Evolutionary conservation across 805 yeast genomes (phyloP), one percentile per base, ranked within the genome.

Genomic region (Nakazawaea ambrosiae): DNA sequence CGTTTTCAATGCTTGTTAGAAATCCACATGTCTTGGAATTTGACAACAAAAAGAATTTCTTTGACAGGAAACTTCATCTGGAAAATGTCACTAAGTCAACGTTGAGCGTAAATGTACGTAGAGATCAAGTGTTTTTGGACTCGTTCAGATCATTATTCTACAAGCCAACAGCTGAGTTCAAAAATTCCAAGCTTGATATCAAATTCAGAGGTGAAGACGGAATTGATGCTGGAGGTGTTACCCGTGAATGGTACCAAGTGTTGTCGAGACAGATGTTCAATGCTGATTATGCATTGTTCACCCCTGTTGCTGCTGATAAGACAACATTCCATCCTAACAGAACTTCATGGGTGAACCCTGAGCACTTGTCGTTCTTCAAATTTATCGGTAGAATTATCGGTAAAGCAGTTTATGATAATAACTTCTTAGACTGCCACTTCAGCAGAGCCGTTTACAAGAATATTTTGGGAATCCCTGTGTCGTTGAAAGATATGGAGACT

Each of bases 171-270:
- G 84, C 78, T 8, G 90, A 82, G 39, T 75, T 88, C 51, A 75
- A 78, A 47, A 68, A 75, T 34, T 71, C 89, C 2, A 81, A 79
- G 46, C 62, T 92, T 47, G 89, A 82, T 35, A 76, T 92, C 29
- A 71, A 72, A n/a, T 92, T 92, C 63, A 78, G 78, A 45, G 96
- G 95, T 1, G 99, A 92, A 58, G 82, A 82, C 38, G 99, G 97
- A 48, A 85, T 92, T 34, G 99, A 92, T 66, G 98, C 96, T 3
- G 99, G 99, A 48, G 99, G 99, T 28, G 80, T 92, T 12, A 85
- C 97, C 0, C 70, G 99, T 51, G 99, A 92, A 57, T 92, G 98
- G 98, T 89, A 81, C 52, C 97, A 89, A 55, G 95, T 89, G 4
- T 60, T 92, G 33, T 79, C 96, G 0, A 70, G 96, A 44, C 97